These are phyloP conservation scores for Wakefieldia striispora DNA, from an alignment of 768 basidiomycete genomes.

Conservation along the genomic window DNA sequence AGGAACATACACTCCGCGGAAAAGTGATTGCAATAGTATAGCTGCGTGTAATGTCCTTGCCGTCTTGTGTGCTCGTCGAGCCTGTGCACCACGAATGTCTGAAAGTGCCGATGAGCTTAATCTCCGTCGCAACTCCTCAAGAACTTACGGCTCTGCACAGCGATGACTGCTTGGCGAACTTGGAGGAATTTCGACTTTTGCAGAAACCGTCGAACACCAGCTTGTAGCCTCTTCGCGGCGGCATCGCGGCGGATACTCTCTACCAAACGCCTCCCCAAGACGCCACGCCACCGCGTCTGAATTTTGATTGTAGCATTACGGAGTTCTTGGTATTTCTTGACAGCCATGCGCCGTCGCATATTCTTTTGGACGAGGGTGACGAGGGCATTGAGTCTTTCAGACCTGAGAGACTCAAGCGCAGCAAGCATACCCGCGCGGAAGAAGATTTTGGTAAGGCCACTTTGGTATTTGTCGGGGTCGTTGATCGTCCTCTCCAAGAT, in stretches of 20 bases:
- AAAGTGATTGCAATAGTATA: conserved; percentile 71
- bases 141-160: conserved; percentile 83
- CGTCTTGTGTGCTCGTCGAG: conserved; percentile 58
- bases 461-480: conserved; percentile 96
- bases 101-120: conserved; percentile 7
- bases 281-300: conserved; percentile 94
- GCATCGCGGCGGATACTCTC: conserved; percentile 68
- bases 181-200: conserved; percentile 71
- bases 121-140: neutral
- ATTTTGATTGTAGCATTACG: conserved; percentile 77
- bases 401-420: conserved; percentile 86
- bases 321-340: conserved; percentile 72
- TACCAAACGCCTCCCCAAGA: conserved; percentile 70
- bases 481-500: conserved; percentile 87
- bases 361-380: conserved; percentile 98
- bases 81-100: conserved; percentile 77
- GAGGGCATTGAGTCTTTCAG: conserved; percentile 83
- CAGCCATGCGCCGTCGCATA: conserved; percentile 82
- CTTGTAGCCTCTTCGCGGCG: conserved; percentile 77
- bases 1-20: conserved; percentile 82
- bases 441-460: conserved; percentile 97
- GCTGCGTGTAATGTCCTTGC: conserved; percentile 61
- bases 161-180: conserved; percentile 57
- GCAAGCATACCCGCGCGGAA: conserved; percentile 99
- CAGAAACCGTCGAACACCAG: conserved; percentile 63